Evolutionary conservation across 2,329 filamentous ascomycete species (phyloP).

Genomic region (Elsinoe fawcettii): DNA sequence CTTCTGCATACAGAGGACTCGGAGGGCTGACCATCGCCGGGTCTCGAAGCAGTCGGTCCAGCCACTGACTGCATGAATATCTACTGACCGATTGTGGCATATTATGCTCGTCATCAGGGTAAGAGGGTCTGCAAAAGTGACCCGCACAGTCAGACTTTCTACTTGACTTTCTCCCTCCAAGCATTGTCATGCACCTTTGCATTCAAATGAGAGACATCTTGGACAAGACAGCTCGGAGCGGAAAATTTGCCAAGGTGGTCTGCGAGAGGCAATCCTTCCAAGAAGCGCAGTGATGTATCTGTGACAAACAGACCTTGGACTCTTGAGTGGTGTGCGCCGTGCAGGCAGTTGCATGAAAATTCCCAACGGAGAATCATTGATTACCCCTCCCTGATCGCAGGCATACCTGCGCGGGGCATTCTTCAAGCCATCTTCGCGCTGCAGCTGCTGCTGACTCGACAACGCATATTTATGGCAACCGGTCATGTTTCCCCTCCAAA

Average conservation of each 20-base stretch:
- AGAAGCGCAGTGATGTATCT: not conserved
- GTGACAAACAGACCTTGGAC: not conserved
- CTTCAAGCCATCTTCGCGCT: not conserved
- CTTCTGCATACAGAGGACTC: not conserved
- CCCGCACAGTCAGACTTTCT: not conserved
- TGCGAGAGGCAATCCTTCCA: not conserved
- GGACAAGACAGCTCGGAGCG: not conserved
- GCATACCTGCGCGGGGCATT: not conserved
- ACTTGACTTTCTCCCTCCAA: not conserved
- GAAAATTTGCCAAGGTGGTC: not conserved
- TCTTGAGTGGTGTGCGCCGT: not conserved
- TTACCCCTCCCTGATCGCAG: not conserved
- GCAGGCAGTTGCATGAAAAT: not conserved
- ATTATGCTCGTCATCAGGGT: not conserved
- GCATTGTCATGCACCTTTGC: not conserved
- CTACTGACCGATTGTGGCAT: not conserved
- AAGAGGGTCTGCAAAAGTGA: not conserved
- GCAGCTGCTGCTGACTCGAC: not conserved
- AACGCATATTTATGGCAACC: not conserved
- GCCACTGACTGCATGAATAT: not conserved
- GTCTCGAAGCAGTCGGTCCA: conserved; percentile 2
- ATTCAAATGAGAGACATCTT: not conserved
- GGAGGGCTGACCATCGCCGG: not conserved
- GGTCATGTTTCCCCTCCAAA: not conserved
- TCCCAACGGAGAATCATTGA: not conserved